Base-by-base conservation (phyloP, 768 basidiomycete species). In the Sporobolomyces pararoseus region DNA sequence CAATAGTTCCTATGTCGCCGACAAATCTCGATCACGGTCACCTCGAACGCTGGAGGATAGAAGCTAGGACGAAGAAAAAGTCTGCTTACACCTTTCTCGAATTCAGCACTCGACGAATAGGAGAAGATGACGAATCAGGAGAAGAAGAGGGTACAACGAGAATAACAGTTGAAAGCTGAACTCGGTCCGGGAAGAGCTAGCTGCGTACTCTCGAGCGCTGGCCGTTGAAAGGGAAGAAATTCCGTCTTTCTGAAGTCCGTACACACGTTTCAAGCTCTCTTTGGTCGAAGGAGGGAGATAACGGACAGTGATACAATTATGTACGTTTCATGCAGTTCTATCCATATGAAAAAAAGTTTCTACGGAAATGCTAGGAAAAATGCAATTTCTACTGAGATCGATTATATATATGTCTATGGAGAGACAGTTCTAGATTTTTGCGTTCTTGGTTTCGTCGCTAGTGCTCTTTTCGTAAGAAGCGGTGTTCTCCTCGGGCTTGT, bases 401-500 rank as follows among this genome's bases (percentile, higher is more conserved):
- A n/a, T n/a, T n/a, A n/a, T n/a, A n/a, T n/a, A n/a, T n/a, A n/a
- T n/a, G n/a, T n/a, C n/a, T n/a, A n/a, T n/a, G n/a, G n/a, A n/a
- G n/a, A n/a, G n/a, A 47, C 23, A n/a, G 7, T 23, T 34, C 31
- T 54, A 54, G 53, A 54, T 54, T 34, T 54, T 54, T 7, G 53
- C 53, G 31, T 31, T 21, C 9, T n/a, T n/a, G 21, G 23, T 7
- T n/a, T 9, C 7, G 16, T n/a, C n/a, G n/a, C n/a, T n/a, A n/a
- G 58, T 60, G 29, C 58, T 60, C 44, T 60, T 60, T 44, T 60
- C 58, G 58, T 60, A 60, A 17, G 59, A 61, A 61, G 37, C 46
- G 21, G 10, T 14, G 21, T 17, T 17, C 58, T 31, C 29, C 14
- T 37, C 58, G 29, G 64, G 64, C 34, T 70, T 54, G 32, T 70